Conservation (phyloP, 495 filamentous ascomycete genomes). For the Extremus antarcticus region DNA sequence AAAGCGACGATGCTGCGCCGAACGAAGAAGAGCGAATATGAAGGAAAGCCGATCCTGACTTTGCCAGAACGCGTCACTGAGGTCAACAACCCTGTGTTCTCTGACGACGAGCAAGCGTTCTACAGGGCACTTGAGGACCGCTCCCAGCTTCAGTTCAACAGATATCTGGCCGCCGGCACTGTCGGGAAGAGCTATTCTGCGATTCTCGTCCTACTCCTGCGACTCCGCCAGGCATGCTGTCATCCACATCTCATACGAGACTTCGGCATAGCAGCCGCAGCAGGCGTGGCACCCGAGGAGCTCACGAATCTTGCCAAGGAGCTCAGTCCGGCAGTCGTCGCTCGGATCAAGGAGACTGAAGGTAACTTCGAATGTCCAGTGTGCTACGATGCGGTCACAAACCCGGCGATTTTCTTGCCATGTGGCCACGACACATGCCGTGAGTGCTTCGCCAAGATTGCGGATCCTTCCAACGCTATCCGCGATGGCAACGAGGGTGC, state of each 20-base stretch:
- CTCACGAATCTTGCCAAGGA: constrained; percentile 56
- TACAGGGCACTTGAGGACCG: constrained; percentile 62
- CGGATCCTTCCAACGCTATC: constrained; percentile 47
- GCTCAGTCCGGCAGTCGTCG: constrained; percentile 50
- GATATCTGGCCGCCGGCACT: constrained; percentile 59
- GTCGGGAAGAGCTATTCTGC: constrained; percentile 72
- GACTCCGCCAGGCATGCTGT: constrained; percentile 84
- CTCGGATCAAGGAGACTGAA: constrained; percentile 52
- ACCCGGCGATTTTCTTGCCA: constrained; percentile 69
- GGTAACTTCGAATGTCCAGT: constrained; percentile 56
- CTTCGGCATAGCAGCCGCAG: constrained; percentile 46
- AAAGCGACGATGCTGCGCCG: constrained; percentile 79
- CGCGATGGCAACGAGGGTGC: constrained; percentile 47
- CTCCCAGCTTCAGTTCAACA: constrained; percentile 64
- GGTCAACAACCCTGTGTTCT: constrained; percentile 59
- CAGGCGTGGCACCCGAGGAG: constrained; percentile 40
- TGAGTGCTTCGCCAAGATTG: constrained; percentile 66
- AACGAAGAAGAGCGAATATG: constrained; percentile 71
- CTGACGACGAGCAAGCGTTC: constrained; percentile 56
- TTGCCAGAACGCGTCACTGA: constrained; percentile 62
- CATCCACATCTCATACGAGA: constrained; percentile 86
- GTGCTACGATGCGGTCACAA: constrained; percentile 65
- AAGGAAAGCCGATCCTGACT: constrained; percentile 71
- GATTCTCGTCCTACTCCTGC: constrained; percentile 74
- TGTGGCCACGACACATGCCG: constrained; percentile 77